These are phyloP conservation scores for Lentinula raphanica DNA, from an alignment of 768 basidiomycete species.

Conservation along the genomic window DNA sequence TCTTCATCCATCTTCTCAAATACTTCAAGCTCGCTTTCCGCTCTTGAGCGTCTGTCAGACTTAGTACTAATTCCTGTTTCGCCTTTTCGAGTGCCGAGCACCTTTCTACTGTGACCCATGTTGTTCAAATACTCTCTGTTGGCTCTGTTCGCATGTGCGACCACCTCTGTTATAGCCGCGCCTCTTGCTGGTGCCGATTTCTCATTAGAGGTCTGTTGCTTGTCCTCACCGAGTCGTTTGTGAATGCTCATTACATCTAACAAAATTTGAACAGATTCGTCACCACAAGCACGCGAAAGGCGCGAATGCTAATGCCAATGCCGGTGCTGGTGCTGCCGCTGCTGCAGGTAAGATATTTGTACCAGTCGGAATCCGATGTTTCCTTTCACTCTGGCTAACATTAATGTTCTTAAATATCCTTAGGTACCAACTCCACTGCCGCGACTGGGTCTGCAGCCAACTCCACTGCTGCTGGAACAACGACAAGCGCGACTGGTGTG, in stretches of 20 bases:
- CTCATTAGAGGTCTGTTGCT: constrained; percentile 12
- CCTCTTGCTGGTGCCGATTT: constrained; percentile 18
- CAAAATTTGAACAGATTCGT: background rate
- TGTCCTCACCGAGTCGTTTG: background rate
- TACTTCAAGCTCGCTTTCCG: background rate
- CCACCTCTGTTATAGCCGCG: constrained; percentile 20
- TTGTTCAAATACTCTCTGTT: constrained; percentile 22
- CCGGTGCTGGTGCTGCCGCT: background rate
- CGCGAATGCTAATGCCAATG: background rate
- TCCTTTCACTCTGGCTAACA: no score
- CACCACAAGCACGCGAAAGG: background rate
- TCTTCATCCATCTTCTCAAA: background rate
- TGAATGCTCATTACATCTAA: background rate
- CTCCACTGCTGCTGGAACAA: constrained; percentile 1
- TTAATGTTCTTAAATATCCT: no score
- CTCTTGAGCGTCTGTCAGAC: background rate
- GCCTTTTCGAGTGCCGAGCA: background rate
- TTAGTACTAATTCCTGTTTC: background rate
- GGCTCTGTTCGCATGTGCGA: constrained; percentile 19
- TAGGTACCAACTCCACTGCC: background rate
- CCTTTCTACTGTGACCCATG: constrained; percentile 8
- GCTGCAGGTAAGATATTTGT: background rate
- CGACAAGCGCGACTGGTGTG: constrained; percentile 1
- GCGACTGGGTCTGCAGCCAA: background rate
- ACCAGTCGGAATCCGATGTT: no score